phyloP scores from a whole-genome alignment of 768 basidiomycete species.

The Dioszegia hungarica region DNA sequence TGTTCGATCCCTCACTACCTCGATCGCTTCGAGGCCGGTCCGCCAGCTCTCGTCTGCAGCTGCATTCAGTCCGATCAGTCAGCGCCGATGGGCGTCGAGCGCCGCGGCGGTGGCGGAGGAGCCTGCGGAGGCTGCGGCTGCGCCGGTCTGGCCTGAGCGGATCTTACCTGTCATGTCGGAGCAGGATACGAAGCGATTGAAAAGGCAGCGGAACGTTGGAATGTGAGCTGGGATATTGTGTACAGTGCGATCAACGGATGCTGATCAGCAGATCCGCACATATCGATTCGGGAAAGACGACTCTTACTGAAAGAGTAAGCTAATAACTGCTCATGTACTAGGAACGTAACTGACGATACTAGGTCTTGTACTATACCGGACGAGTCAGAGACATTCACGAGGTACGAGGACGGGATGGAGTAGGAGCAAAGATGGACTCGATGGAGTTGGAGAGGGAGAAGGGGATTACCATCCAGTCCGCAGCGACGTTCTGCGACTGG shows the following conservation, averaged over 20 bases:
- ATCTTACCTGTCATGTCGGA: slow-evolving; percentile 53
- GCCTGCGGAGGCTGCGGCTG: slow-evolving; percentile 11
- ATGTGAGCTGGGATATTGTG: too few relatives aligned
- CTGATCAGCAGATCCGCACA: slow-evolving; percentile 36
- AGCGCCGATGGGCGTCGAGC: slow-evolving; percentile 18
- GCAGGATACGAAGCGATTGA: slow-evolving; percentile 62
- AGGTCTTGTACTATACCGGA: slow-evolving; percentile 86
- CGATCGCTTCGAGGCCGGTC: background rate
- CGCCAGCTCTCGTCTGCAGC: background rate
- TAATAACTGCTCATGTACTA: too few relatives aligned
- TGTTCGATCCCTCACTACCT: background rate
- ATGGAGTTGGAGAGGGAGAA: slow-evolving; percentile 99
- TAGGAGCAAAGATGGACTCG: slow-evolving; percentile 99
- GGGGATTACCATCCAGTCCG: slow-evolving; percentile 98
- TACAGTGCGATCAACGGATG: too few relatives aligned
- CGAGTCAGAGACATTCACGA: slow-evolving; percentile 94
- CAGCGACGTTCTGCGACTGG: slow-evolving; percentile 99
- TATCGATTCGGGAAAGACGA: slow-evolving; percentile 87
- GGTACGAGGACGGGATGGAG: slow-evolving; percentile 87
- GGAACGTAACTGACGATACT: too few relatives aligned
- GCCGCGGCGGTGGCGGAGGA: slow-evolving; percentile 26
- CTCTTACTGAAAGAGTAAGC: slow-evolving; percentile 76
- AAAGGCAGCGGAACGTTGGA: slow-evolving; percentile 87
- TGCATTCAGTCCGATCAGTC: background rate
- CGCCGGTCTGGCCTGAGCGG: slow-evolving; percentile 43